These are phyloP conservation scores for Rhodotorula sp. DNA, from an alignment of 1,284 basidiomycete genomes.

Conservation along the genomic window DNA sequence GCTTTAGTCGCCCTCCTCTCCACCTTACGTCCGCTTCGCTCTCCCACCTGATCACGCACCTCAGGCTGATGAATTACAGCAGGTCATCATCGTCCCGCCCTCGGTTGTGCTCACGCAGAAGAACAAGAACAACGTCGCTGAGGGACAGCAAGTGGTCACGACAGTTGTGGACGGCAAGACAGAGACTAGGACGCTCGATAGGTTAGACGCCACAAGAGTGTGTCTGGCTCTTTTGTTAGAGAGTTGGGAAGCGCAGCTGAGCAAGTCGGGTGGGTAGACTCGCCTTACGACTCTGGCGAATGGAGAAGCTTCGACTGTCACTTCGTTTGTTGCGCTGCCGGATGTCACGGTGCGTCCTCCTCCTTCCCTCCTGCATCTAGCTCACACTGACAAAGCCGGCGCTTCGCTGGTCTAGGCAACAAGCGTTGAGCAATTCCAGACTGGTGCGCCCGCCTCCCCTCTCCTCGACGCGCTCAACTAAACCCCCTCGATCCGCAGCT, in stretches of 20 bases:
- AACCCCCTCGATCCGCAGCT: background rate
- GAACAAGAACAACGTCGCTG: background rate
- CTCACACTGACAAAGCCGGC: too few species aligned
- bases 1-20: background rate
- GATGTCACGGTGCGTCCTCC: conserved; percentile 8
- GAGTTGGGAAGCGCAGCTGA: too few species aligned
- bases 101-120: conserved; percentile 1
- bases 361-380: background rate
- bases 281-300: conserved; percentile 5
- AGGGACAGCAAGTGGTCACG: background rate
- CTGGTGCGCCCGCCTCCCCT: background rate
- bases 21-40: background rate
- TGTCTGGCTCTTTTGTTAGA: background rate
- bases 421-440: background rate
- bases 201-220: background rate
- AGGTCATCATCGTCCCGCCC: conserved; percentile 9
- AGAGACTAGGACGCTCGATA: background rate
- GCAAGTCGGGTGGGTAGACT: background rate
- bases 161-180: conserved; percentile 1
- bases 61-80: background rate
- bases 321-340: conserved; percentile 8
- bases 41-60: too few species aligned
- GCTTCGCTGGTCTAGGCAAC: background rate
- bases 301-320: conserved; percentile 6
- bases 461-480: background rate